These are phyloP conservation scores for Begonia loranthoides DNA, from an alignment of 306 rosid species.

Conservation along the genomic window DNA sequence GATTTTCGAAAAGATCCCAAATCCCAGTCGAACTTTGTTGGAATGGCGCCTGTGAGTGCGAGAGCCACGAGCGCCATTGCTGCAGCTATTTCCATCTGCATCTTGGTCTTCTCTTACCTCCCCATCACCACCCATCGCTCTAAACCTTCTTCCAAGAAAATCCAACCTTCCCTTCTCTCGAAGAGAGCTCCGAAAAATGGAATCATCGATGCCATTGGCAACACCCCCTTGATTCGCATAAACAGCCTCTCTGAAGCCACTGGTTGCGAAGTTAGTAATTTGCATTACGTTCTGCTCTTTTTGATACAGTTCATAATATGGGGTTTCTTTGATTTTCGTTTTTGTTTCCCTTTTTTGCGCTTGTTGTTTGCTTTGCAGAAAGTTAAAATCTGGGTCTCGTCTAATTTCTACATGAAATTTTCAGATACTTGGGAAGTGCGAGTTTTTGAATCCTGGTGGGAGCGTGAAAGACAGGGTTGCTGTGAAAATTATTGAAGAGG, in stretches of 20 bases:
- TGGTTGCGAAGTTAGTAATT: slow-evolving; percentile 50
- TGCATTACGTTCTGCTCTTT: not conserved
- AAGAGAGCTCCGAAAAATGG: slow-evolving; percentile 30
- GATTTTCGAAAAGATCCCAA: too few relatives aligned
- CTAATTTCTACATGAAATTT: slow-evolving; percentile 1
- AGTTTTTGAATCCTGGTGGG: slow-evolving; percentile 92
- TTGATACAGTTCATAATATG: not conserved
- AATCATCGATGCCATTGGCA: slow-evolving; percentile 61
- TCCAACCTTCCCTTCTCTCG: not conserved
- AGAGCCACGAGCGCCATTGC: slow-evolving; percentile 41
- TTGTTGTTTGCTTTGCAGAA: not conserved
- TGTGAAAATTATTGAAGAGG: slow-evolving; percentile 74
- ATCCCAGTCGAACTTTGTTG: too few relatives aligned
- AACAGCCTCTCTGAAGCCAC: slow-evolving; percentile 87
- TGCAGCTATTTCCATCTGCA: slow-evolving; percentile 31
- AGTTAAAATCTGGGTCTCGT: too few relatives aligned
- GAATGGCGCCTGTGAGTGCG: slow-evolving; percentile 46
- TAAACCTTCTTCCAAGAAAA: slow-evolving; percentile 13
- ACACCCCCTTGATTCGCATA: slow-evolving; percentile 81
- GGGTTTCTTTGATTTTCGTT: slow-evolving; percentile 3
- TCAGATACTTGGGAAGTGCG: slow-evolving; percentile 88
- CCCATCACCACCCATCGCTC: slow-evolving; percentile 25
- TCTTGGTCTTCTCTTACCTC: slow-evolving; percentile 23
- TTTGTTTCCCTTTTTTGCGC: not conserved
- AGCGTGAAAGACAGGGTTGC: slow-evolving; percentile 96